Base-by-base conservation (phyloP, 371 early-diverging fungal genomes). In the Zopfochytrium polystomum region DNA sequence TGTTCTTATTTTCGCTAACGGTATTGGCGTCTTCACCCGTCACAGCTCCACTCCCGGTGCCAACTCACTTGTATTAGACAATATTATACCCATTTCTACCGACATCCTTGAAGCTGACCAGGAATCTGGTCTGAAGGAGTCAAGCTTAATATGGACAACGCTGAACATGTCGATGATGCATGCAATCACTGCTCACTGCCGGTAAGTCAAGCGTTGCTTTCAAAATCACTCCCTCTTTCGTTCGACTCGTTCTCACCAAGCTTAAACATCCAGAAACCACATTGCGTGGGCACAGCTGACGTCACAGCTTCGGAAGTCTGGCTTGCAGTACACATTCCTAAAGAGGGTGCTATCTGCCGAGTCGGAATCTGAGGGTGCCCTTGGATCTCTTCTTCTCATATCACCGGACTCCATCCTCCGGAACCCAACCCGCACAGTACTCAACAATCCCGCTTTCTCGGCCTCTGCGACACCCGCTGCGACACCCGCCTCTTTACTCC, bases 71-170 rank as follows among this genome's bases (percentile, higher is more conserved):
- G 42, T 13, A 42, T 13, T 42, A 42, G 11, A 11, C 11, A 42
- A 42, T 42, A n/a, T 42, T 11, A n/a, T 13, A 42, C 42, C 42
- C 13, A 42, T 42, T 13, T 11, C 42, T n/a, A 42, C 42, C n/a
- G 42, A n/a, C 11, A 13, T 42, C 42, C 13, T n/a, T 11, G 42
- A 42, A 42, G 42, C 42, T 11, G 42, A 42, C 11, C 13, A 42
- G 42, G 42, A n/a, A 42, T n/a, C 42, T 42, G 42, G 42, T 42
- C 42, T 42, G 11, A n/a, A n/a, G n/a, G n/a, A n/a, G n/a, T n/a
- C 42, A 42, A 42, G n/a, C 13, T 42, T 42, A 11, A 11, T 42
- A 13, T 42, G 42, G 42, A 42, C 11, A n/a, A 42, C 13, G 11
- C 11, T 42, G 42, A 42, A 42, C n/a, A n/a, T 42, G n/a, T 11